A percentile compares a stretch with the other conserved stretches of the same genome.
Conservation (phyloP, 768 basidiomycete genomes). For the Amanita muscaria region DNA sequence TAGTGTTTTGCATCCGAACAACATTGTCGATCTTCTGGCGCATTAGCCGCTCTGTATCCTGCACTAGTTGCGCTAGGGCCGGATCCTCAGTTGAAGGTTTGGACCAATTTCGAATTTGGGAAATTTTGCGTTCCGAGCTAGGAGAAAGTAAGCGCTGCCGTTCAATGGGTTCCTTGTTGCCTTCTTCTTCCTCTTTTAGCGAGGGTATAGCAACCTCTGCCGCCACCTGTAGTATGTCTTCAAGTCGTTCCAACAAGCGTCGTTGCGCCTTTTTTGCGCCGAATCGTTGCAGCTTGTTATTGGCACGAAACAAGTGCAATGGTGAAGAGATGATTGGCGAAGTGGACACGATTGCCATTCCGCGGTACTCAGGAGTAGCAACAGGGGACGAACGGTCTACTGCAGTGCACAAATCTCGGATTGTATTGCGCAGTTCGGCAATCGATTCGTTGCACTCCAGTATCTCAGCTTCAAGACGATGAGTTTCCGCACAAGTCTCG, state of each 20-base stretch:
- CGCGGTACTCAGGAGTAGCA: constrained; percentile 71
- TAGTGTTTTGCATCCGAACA: constrained; percentile 93
- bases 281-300: constrained; percentile 63
- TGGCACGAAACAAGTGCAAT: constrained; percentile 66
- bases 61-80: constrained; percentile 72
- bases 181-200: constrained; percentile 86
- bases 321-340: constrained; percentile 69
- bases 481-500: constrained; percentile 95
- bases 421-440: constrained; percentile 75
- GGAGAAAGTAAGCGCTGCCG: constrained; percentile 87
- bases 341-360: constrained; percentile 73
- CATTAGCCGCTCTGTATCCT: constrained; percentile 85
- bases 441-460: constrained; percentile 90
- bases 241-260: constrained; percentile 75
- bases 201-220: constrained; percentile 80
- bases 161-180: constrained; percentile 86
- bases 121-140: constrained; percentile 79
- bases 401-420: constrained; percentile 65
- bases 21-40: constrained; percentile 92
- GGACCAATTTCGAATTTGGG: constrained; percentile 77
- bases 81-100: constrained; percentile 80
- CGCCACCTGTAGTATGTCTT: constrained; percentile 76
- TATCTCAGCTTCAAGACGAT: constrained; percentile 93
- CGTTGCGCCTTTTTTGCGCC: constrained; percentile 78
- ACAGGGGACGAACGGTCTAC: constrained; percentile 70